Percentiles rank a stretch among this genome's conserved stretches.
phyloP scores from a whole-genome alignment of 768 basidiomycete genomes.

The Leccinellum rugosiceps region DNA sequence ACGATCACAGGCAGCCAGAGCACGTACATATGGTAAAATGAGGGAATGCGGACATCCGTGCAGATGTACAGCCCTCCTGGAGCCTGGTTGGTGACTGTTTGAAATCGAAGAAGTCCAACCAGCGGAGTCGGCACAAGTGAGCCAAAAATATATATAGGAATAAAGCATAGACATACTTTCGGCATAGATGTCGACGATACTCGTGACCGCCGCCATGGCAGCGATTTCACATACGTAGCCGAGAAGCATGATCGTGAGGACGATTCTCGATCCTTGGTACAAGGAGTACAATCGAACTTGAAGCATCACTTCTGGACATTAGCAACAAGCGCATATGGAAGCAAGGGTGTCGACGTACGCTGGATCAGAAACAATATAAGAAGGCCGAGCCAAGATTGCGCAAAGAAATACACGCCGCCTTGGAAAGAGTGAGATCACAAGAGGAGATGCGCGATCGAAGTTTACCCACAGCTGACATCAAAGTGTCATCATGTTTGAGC shows the following conservation, averaged over 20 bases:
- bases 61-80: conserved; percentile 5
- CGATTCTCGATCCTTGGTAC: conserved; percentile 4
- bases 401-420: conserved; percentile 9
- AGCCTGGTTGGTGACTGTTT: neutral
- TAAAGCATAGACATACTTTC: neutral
- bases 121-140: neutral
- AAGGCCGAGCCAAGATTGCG: conserved; percentile 5
- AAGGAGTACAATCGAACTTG: conserved; percentile 14
- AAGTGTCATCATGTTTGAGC: neutral
- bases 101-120: neutral
- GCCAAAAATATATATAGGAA: neutral
- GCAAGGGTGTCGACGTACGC: neutral
- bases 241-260: conserved; percentile 8
- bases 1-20: conserved; percentile 8
- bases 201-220: neutral
- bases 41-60: neutral
- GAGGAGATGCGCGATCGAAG: neutral
- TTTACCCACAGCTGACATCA: conserved; percentile 8
- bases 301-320: conserved; percentile 12
- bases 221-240: conserved; percentile 13
- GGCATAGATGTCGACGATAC: neutral
- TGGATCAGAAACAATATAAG: conserved; percentile 5
- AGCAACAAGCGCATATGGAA: neutral
- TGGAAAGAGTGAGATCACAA: neutral
- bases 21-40: conserved; percentile 4